phyloP scores from a whole-genome alignment of 495 filamentous ascomycete species.

The Xanthoparmelia taractica region DNA sequence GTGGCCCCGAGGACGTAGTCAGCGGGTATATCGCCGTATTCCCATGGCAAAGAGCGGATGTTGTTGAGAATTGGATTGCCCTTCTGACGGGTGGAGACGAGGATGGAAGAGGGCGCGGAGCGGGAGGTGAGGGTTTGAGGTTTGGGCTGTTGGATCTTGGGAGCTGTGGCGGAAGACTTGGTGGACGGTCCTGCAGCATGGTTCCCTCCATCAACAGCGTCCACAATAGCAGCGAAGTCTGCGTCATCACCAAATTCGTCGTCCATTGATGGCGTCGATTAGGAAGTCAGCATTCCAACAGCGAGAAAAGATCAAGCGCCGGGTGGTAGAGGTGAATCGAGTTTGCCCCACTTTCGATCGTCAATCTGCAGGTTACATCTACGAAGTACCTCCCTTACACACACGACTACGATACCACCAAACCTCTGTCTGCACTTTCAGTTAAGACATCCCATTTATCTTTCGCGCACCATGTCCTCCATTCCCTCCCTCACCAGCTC shows the following conservation, averaged over 20 bases:
- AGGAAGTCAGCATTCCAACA: neutral
- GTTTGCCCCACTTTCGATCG: neutral
- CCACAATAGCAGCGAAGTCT: slow-evolving; percentile 48
- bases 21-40: slow-evolving; percentile 88
- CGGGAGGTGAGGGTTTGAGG: slow-evolving; percentile 69
- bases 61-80: slow-evolving; percentile 87
- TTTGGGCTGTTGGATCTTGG: slow-evolving; percentile 75
- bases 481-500: slow-evolving; percentile 18
- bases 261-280: slow-evolving; percentile 39
- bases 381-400: too few relatives aligned
- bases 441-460: neutral
- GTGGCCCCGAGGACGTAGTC: slow-evolving; percentile 86
- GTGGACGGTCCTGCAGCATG: slow-evolving; percentile 29
- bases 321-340: neutral
- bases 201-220: slow-evolving; percentile 35
- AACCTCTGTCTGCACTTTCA: neutral
- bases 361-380: too few relatives aligned
- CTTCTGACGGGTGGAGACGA: slow-evolving; percentile 82
- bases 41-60: slow-evolving; percentile 81
- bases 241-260: slow-evolving; percentile 54
- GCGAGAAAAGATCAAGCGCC: neutral
- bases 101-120: slow-evolving; percentile 64
- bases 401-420: neutral
- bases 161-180: slow-evolving; percentile 21
- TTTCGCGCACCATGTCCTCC: slow-evolving; percentile 16